Base-by-base conservation (phyloP, 1,139 yeast genomes). In the Saccharomycopsis hybrid region DNA sequence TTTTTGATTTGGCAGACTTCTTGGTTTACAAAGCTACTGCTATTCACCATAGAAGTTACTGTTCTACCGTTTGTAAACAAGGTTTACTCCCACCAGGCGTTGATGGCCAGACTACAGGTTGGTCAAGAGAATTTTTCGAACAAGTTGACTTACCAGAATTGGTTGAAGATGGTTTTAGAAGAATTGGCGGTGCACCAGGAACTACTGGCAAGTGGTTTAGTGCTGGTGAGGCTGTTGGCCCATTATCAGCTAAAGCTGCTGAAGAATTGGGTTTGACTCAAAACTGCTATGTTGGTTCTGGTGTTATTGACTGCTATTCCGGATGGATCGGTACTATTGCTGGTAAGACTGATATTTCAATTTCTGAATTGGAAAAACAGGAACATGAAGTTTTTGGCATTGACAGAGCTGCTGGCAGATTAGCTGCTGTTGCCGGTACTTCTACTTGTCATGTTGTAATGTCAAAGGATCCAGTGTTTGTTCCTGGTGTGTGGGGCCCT, bases 281-380 rank as follows among this genome's bases (percentile, higher is more conserved):
- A 30, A 75, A 76, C 50, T 85, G 95, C 68, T 79, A 82, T 40
- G 97, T 92, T 41, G 97, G 96, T 5, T 82, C 95, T 1, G 97
- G 96, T 59, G 96, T 92, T 37, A 92, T 92, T 62, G 98, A 92
- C 65, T 97, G 97, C 9, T 92, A 92, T 62, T 95, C 97, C 7
- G 98, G 98, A 48, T 92, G 97, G 97, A 80, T 92, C 53, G 98
- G 98, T 52, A 92, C 98, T 0, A 96, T 90, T 52, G 98, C 97
- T 32, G 96, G 95, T 1, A 80, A 82, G 59, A 80, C 69, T 13
- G 69, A 69, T 51, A 56, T 60, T 4, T 80, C 78, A 45, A 69
- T 77, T 48, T 7, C 47, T 2, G 68, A 68, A 28, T 58, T 69
- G 46, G 65, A 62, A 13, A 69, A 72, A 43, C 71, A 70, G 44